phyloP scores from a whole-genome alignment of 805 yeast species.

The Lipomyces starkeyi region DNA sequence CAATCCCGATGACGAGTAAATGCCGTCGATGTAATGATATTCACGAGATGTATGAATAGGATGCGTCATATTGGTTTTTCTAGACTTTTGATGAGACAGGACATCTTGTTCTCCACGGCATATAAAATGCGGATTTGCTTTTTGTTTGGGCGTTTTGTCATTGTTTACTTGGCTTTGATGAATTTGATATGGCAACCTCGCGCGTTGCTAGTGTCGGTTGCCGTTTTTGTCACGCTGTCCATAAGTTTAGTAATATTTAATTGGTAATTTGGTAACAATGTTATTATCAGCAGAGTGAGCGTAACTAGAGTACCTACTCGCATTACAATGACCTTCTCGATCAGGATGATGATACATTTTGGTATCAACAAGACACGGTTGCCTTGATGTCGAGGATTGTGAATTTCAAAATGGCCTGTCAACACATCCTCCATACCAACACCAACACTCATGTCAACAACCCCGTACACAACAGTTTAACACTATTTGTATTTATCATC shows the following conservation, averaged over 20 bases:
- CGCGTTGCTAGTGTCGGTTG: not conserved
- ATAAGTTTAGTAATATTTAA: not conserved
- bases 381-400: not conserved
- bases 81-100: not conserved
- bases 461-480: no score
- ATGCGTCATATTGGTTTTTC: not conserved
- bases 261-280: not conserved
- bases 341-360: no score
- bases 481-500: no score
- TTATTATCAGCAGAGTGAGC: no score
- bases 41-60: not conserved
- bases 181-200: not conserved
- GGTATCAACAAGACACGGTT: not conserved
- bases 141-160: not conserved
- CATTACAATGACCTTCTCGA: no score
- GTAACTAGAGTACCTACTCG: no score
- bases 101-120: not conserved
- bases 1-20: conserved; percentile 50
- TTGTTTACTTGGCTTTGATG: not conserved
- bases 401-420: not conserved
- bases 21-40: not conserved
- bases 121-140: not conserved
- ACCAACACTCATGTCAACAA: no score
- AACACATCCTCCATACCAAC: not conserved
- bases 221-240: not conserved